phyloP scores from a whole-genome alignment of 73 alveolate genomes.

The Effrenium voratum region DNA sequence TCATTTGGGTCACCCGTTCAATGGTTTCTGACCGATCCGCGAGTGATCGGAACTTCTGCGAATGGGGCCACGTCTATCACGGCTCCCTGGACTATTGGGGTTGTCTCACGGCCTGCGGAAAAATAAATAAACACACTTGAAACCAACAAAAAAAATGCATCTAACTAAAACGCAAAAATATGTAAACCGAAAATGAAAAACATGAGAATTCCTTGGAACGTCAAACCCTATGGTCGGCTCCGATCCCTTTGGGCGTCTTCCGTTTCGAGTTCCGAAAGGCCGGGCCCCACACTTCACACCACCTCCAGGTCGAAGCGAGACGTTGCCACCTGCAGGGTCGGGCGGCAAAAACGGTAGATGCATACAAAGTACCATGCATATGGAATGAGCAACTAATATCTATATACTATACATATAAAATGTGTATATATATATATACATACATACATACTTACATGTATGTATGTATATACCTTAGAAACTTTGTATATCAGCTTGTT shows the following conservation, averaged over 20 bases:
- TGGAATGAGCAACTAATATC: not conserved
- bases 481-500: not conserved
- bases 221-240: not conserved
- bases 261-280: not conserved
- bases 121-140: no score
- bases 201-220: no score
- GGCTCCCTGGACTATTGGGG: no score
- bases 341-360: not conserved
- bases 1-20: no score
- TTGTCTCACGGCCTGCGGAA: no score
- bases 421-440: no score
- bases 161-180: no score
- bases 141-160: no score
- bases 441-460: not conserved
- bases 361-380: not conserved
- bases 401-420: not conserved
- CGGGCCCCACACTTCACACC: not conserved
- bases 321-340: not conserved
- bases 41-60: no score
- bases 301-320: conserved; percentile 80
- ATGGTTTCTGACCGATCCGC: no score
- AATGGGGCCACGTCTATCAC: no score
- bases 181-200: no score
- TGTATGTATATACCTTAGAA: not conserved
- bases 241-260: not conserved